Base-by-base conservation (phyloP, 345 rosid species). In the Moricandia moricandioides region DNA sequence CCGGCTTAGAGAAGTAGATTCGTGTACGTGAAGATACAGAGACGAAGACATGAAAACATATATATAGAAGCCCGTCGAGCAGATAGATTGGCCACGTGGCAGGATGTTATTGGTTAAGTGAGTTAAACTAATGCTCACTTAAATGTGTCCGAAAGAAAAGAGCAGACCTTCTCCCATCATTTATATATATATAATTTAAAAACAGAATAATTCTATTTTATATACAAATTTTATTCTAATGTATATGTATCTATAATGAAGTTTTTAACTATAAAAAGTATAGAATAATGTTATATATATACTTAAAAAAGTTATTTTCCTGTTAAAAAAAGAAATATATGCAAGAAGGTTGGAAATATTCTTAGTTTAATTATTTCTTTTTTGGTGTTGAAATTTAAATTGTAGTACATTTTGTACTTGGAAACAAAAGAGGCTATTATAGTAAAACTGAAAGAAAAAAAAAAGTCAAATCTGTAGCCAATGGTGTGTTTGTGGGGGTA, bases 61-160 rank as follows among this genome's bases (percentile, higher is more conserved):
- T 52, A 29, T 52, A 37, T 33, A 65, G 43, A 72, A 52, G 30
- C 71, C 66, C 69, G 70, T 55, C 70, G 80, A 71, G 72, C 69
- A 30, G 70, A 62, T 43, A 67, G 40, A 43, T 24, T n/a, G 1
- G 81, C 78, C 81, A 72, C 73, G 70, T 78, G 74, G 69, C 81
- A 78, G 24, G 24, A 21, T 0, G 2, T 21, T 1, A 2, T 21
- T 21, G 24, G 24, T 21, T 21, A 21, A 21, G 24, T 21, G 24
- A 21, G 24, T 21, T 21, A 21, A 21, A 21, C 24, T 21, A 21
- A 21, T 21, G 24, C 24, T 21, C 24, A 21, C 24, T 21, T 21
- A 21, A 21, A 21, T 21, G 24, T 21, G 24, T 21, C 24, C 24
- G 24, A 21, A 21, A 21, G 24, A 21, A 21, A 21, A 21, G 24